Evolutionary conservation across 2,329 filamentous ascomycete genomes (phyloP).

Genomic region (Plenodomus tracheiphilus): DNA sequence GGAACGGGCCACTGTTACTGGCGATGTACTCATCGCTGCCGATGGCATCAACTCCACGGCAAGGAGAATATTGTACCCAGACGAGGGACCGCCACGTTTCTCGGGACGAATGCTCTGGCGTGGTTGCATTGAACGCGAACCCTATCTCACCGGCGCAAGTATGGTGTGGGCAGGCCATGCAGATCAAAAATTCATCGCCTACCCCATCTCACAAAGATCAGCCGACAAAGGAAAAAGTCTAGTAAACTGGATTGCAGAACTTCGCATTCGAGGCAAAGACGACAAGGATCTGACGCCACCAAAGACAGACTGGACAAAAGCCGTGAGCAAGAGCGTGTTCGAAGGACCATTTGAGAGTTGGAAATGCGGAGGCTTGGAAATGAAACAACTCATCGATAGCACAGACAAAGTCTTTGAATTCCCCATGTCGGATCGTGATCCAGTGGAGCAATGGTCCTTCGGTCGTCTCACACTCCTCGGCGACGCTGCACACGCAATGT

Average conservation of each 20-base stretch:
- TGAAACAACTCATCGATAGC: conserved; percentile 48
- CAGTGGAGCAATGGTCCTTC: conserved; percentile 46
- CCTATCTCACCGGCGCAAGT: conserved; percentile 48
- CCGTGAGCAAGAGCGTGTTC: conserved; percentile 48
- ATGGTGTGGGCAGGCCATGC: conserved; percentile 55
- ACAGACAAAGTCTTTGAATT: conserved; percentile 52
- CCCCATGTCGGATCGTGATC: conserved; percentile 52
- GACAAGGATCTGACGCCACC: conserved; percentile 51
- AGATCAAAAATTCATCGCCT: conserved; percentile 54
- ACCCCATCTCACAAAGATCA: conserved; percentile 48
- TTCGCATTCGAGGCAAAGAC: conserved; percentile 48
- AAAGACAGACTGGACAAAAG: conserved; percentile 50
- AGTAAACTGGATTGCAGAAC: conserved; percentile 54
- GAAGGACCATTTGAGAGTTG: conserved; percentile 47
- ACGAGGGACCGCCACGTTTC: conserved; percentile 51
- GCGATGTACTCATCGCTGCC: conserved; percentile 46
- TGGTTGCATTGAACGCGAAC: conserved; percentile 47
- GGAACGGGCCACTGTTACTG: conserved; percentile 33
- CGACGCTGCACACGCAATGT: conserved; percentile 49
- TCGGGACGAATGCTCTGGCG: conserved; percentile 54
- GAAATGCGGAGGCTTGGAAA: conserved; percentile 49
- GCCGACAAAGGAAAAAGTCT: conserved; percentile 44
- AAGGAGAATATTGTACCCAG: conserved; percentile 47
- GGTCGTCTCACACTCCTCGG: conserved; percentile 44
- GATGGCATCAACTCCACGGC: conserved; percentile 53